Base-by-base conservation (phyloP, 148 eudicot genomes). In the Heliosperma pusillum region DNA sequence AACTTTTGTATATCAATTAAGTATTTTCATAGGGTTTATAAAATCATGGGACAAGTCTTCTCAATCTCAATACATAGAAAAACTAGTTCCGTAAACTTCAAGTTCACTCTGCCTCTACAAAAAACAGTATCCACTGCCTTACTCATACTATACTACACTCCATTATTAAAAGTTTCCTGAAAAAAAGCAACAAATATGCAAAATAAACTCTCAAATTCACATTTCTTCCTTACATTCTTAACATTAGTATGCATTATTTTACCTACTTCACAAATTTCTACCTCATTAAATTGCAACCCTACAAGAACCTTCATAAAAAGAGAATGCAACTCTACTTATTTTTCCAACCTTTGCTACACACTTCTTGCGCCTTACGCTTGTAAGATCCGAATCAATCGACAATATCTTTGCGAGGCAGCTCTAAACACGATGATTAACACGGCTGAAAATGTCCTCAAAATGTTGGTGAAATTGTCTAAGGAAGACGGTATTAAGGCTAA, bases 401-500 rank as follows among this genome's bases (percentile, higher is more conserved):
- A 25, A 15, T 7, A 17, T 19, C 73, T 70, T 3, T 50, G 60
- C 13, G 13, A 50, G 22, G 33, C 73, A 0, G 60, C 60, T 10
- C 3, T 70, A 53, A 15, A 70, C 10, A 19, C 36, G 21, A 27
- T 58, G 20, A 26, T 26, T 12, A 70, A 50, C 71, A 70, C 12
- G 7, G 27, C 29, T 33, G 10, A 52, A 26, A 52, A 70, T 20
- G 36, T 50, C 9, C 60, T 70, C 0, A 70, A 70, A 53, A 0
- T 70, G 59, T 26, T 70, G 7, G 73, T 70, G 73, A 70, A 24
- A 8, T 13, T 70, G 73, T 70, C 73, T 16, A 70, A 70, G 73
- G 40, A 70, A 26, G 60, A 26, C 73, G 42, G 60, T 70, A 8
- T 70, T 52, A 70, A 27, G 73, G 73, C 59, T 2, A 70, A 70